phyloP scores from a whole-genome alignment of 2,329 filamentous ascomycete genomes.

The Elsinoe batatas region DNA sequence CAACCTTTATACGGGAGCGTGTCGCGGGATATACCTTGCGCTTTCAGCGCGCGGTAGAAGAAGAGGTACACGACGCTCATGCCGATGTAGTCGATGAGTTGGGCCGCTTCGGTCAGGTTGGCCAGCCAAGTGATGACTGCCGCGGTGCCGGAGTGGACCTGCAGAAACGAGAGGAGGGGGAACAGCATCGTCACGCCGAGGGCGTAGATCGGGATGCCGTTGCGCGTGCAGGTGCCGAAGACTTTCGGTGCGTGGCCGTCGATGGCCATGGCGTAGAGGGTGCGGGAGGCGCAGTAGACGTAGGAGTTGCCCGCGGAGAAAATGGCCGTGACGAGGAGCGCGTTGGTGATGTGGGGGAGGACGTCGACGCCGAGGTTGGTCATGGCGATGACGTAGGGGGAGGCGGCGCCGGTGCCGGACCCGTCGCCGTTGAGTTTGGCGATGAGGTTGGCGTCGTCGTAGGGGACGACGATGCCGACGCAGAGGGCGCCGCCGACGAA shows the following conservation, averaged over 20 bases:
- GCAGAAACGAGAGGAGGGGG: constrained; percentile 28
- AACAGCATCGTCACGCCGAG: constrained; percentile 40
- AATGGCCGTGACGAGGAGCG: constrained; percentile 40
- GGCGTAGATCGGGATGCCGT: constrained; percentile 52
- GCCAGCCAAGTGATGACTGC: constrained; percentile 34
- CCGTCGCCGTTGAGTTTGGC: constrained; percentile 20
- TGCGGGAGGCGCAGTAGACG: constrained; percentile 45
- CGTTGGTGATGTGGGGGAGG: constrained; percentile 32
- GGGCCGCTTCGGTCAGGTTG: constrained; percentile 47
- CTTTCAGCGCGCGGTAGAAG: constrained; percentile 44
- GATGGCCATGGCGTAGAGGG: constrained; percentile 43
- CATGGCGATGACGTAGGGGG: constrained; percentile 27
- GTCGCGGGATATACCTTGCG: constrained; percentile 39
- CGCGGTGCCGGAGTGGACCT: constrained; percentile 23
- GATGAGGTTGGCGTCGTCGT: constrained; percentile 22
- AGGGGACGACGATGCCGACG: constrained; percentile 33
- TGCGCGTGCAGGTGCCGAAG: constrained; percentile 49
- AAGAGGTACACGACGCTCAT: constrained; percentile 46
- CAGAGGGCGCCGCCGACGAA: constrained; percentile 38
- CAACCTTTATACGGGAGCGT: constrained; percentile 40
- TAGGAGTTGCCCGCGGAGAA: constrained; percentile 49
- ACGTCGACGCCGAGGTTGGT: constrained; percentile 35
- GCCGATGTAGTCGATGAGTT: constrained; percentile 52
- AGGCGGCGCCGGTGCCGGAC: constrained; percentile 25
- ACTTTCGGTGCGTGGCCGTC: constrained; percentile 45